Conservation (phyloP, 306 rosid species). For the Dryas octopetala region DNA sequence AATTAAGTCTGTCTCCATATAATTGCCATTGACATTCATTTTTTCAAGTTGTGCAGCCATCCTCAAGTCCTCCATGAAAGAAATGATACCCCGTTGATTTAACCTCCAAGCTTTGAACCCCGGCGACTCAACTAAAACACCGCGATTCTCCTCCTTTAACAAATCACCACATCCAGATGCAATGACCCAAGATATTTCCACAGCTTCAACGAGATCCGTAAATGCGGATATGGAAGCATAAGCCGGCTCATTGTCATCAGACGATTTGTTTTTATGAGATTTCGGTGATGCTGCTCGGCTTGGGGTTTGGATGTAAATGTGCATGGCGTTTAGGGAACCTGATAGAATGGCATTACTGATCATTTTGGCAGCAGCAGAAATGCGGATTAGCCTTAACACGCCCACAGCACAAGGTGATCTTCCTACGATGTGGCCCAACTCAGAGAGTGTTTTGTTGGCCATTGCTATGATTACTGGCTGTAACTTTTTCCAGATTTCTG, state of each 20-base stretch:
- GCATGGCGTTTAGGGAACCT: not conserved
- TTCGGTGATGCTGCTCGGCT: not conserved
- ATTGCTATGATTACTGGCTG: not conserved
- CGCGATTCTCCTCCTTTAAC: not conserved
- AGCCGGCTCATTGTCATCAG: not conserved
- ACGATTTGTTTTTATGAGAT: too few relatives aligned
- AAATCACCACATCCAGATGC: not conserved
- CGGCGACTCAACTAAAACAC: not conserved
- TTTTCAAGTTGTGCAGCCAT: not conserved
- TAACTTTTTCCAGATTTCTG: not conserved
- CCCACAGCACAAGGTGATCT: not conserved
- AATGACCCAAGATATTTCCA: not conserved
- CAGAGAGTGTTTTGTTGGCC: not conserved
- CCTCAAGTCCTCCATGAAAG: not conserved
- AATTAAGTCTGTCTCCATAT: too few relatives aligned
- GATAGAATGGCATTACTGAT: not conserved
- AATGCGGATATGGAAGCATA: not conserved
- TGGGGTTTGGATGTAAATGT: not conserved
- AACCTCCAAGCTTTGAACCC: conserved; percentile 2
- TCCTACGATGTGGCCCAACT: not conserved
- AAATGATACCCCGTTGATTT: not conserved
- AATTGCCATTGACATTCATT: too few relatives aligned
- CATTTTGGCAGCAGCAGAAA: not conserved
- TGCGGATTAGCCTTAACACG: not conserved
- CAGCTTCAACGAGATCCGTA: conserved; percentile 2